Conservation (phyloP, 2,329 filamentous ascomycete species). For the Aspergillus transmontanensis region DNA sequence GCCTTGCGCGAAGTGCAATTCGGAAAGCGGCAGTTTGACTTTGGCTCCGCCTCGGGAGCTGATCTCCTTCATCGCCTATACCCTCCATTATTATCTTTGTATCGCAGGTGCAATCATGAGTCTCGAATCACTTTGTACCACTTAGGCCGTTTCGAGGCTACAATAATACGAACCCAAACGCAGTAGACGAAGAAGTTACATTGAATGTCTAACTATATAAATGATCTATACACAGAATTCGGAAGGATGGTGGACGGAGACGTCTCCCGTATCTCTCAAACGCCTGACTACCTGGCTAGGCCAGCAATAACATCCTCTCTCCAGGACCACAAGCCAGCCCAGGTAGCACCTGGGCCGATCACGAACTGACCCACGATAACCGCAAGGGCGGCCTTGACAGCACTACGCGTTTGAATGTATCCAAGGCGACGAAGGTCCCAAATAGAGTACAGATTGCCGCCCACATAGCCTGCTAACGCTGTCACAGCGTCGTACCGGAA, state of each 20-base stretch:
- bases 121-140: too few relatives aligned
- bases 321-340: conserved; percentile 7
- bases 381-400: neutral
- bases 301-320: neutral
- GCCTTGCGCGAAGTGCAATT: conserved; percentile 10
- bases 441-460: neutral
- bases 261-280: too few relatives aligned
- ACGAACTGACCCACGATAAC: conserved; percentile 2
- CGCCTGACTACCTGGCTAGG: too few relatives aligned
- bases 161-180: too few relatives aligned
- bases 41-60: too few relatives aligned
- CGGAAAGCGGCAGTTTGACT: neutral
- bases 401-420: neutral
- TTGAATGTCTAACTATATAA: too few relatives aligned
- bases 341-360: neutral
- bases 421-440: conserved; percentile 3
- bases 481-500: conserved; percentile 3
- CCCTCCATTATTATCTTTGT: too few relatives aligned
- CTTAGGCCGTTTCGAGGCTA: too few relatives aligned
- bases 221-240: too few relatives aligned
- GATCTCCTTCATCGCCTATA: too few relatives aligned
- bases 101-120: neutral
- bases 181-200: too few relatives aligned
- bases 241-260: too few relatives aligned
- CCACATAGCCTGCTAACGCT: neutral